phyloP scores from a whole-genome alignment of 2,329 filamentous ascomycete genomes.

The Alternaria sp. region DNA sequence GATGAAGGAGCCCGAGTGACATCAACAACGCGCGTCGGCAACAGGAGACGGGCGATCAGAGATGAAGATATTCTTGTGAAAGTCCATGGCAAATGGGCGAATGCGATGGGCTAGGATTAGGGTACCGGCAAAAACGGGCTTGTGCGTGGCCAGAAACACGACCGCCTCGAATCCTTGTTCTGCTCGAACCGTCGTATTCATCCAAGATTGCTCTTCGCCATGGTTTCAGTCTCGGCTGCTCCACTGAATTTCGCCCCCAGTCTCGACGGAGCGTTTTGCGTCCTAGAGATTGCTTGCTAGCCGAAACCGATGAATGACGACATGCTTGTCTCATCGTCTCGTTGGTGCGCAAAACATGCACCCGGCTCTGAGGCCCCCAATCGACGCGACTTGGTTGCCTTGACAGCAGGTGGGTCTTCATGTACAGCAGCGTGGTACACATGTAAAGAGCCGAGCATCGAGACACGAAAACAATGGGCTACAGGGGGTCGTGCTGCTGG shows the following conservation, averaged over 20 bases:
- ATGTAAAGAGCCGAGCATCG: neutral
- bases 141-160: slow-evolving; percentile 7
- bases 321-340: slow-evolving; percentile 22
- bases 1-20: slow-evolving; percentile 2
- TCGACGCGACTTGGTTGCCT: slow-evolving; percentile 16
- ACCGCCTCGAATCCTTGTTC: neutral
- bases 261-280: slow-evolving; percentile 6
- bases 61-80: neutral
- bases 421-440: neutral
- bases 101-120: neutral
- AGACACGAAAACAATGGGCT: slow-evolving; percentile 4
- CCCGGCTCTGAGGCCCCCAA: slow-evolving; percentile 2
- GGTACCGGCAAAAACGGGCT: slow-evolving; percentile 6
- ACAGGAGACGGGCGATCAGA: neutral
- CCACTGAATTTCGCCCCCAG: neutral
- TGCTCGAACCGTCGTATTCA: neutral
- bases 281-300: slow-evolving; percentile 8
- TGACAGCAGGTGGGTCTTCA: slow-evolving; percentile 18
- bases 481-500: slow-evolving; percentile 5
- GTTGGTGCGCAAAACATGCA: slow-evolving; percentile 1
- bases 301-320: slow-evolving; percentile 20
- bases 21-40: slow-evolving; percentile 7
- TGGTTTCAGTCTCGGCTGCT: neutral
- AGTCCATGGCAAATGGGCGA: neutral
- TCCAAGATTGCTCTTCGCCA: slow-evolving; percentile 9